Evolutionary conservation across 495 filamentous ascomycete species (phyloP).

Genomic region (Rostrohypoxylon terebratum): DNA sequence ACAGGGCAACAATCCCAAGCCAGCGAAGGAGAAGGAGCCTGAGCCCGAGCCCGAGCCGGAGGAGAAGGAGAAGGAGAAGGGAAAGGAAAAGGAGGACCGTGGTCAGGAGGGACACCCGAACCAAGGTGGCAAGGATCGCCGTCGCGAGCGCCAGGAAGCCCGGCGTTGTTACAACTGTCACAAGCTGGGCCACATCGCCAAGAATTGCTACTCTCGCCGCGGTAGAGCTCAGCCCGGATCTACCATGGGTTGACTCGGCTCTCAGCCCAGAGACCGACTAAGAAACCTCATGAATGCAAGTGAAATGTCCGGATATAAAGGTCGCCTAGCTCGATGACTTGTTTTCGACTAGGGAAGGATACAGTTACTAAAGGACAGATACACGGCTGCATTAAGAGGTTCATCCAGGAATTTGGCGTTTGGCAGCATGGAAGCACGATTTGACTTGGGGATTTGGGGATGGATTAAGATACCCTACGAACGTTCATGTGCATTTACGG

Average conservation of each 20-base stretch:
- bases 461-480: neutral
- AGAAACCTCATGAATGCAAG: neutral
- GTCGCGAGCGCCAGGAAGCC: neutral
- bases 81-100: neutral
- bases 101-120: neutral
- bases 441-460: neutral
- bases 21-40: neutral
- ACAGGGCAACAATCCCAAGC: conserved; percentile 36
- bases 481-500: neutral
- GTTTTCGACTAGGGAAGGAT: neutral
- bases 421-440: neutral
- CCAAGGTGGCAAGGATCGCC: neutral
- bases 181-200: neutral
- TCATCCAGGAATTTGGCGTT: neutral
- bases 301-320: neutral
- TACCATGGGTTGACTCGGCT: neutral
- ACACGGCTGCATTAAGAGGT: neutral
- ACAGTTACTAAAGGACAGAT: neutral
- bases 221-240: neutral
- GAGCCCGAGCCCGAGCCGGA: neutral
- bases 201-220: neutral
- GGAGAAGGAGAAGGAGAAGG: neutral
- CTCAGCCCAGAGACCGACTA: too few species aligned
- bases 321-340: neutral
- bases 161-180: neutral